A percentile compares a stretch with the other conserved stretches of the same genome.
phyloP scores from a whole-genome alignment of 805 yeast species.

The Schizosaccharomyces octosporus region DNA sequence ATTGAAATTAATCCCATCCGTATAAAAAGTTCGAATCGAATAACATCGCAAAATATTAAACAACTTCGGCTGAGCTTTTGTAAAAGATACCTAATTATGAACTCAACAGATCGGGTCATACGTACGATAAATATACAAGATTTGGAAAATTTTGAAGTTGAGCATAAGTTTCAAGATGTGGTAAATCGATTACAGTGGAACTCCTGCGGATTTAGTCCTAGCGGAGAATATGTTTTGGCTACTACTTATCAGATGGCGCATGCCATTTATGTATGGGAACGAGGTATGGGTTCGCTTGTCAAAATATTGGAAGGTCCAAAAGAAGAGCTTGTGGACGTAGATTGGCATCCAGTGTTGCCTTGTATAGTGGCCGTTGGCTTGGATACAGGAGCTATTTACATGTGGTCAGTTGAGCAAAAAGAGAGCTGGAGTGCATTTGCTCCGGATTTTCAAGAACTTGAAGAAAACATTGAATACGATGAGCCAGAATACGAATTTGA shows the following conservation, averaged over 20 bases:
- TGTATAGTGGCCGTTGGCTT: conserved; percentile 60
- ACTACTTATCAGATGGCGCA: conserved; percentile 73
- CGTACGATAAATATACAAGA: conserved; percentile 12
- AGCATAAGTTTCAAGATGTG: conserved; percentile 70
- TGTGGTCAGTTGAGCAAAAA: conserved; percentile 63
- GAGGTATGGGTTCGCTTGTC: conserved; percentile 62
- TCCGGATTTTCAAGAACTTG: conserved; percentile 86
- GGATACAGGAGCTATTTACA: conserved; percentile 56
- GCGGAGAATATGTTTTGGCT: conserved; percentile 67
- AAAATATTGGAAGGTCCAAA: conserved; percentile 76
- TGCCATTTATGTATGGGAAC: conserved; percentile 82
- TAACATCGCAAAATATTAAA: conserved; percentile 51
- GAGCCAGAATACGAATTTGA: conserved; percentile 88
- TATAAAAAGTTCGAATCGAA: conserved; percentile 25
- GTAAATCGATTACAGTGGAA: conserved; percentile 81
- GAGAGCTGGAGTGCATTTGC: conserved; percentile 94
- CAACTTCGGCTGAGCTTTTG: conserved; percentile 55
- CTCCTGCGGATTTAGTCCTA: conserved; percentile 44
- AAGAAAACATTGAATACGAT: conserved; percentile 67
- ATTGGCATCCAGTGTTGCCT: conserved; percentile 61
- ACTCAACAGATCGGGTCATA: conserved; percentile 14
- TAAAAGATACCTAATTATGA: conserved; percentile 13
- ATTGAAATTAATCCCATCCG: conserved; percentile 9
- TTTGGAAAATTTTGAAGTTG: conserved; percentile 23
- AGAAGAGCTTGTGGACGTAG: conserved; percentile 66